Evolutionary conservation across 768 basidiomycete species (phyloP), one percentile per base, ranked within the genome.

Genomic region (Mrakia blollopis): DNA sequence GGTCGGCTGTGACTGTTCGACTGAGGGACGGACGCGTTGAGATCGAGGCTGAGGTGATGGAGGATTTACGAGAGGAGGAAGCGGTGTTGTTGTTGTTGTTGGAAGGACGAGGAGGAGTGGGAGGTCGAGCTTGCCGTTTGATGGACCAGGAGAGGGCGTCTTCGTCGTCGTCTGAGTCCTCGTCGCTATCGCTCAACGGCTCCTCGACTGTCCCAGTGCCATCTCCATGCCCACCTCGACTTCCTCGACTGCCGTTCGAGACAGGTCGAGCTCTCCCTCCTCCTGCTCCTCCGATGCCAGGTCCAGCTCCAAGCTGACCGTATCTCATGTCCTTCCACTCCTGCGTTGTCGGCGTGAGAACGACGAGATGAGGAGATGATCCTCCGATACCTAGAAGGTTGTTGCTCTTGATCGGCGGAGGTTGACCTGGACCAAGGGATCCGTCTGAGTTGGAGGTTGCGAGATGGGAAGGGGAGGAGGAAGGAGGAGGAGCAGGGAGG

Each of bases 341-440:
- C 30, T 76, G 75, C 0, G 75, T 76, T 18, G 75, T 76, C 23
- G 75, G 75, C 32, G 75, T 76, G 21, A 76, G 75, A 25, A 76
- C 63, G 69, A 76, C 75, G 18, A 76, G 68, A 25, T 74, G 73
- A 13, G 37, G 61, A 8, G 52, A 52, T 1, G 71, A 72, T 13
- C 71, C 71, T 52, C 71, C 71, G 28, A 72, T 30, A 23, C 72
- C 72, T 30, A 72, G 72, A 13, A 39, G n/a, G 60, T 57, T 57
- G 52, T 28, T 18, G 50, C 30, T 62, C 41, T 52, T 52, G 21
- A 67, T 11, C n/a, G 47, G 54, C 10, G 50, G 71, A 28, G 44
- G 69, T 25, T 67, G 41, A 14, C 3, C 11, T 47, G 65, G 44
- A n/a, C 30, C 32, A 35, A n/a, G 54, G 72, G 16, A 61, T 47